phyloP scores from a whole-genome alignment of 1,139 yeast species.

The Suhomyces atakaporum region DNA sequence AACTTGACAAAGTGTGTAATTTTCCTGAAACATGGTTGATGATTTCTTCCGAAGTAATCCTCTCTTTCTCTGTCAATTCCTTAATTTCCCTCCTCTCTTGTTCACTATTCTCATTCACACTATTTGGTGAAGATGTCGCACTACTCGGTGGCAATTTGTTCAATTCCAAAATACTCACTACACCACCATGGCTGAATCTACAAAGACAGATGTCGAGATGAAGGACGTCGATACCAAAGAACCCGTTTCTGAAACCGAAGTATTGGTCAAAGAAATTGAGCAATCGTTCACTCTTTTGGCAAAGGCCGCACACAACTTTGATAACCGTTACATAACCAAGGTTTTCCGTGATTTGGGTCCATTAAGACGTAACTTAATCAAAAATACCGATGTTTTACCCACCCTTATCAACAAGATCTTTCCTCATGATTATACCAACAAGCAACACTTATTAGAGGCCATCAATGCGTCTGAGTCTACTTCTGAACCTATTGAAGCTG shows the following conservation, averaged over 20 bases:
- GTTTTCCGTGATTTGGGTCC: constrained; percentile 82
- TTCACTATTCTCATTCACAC: too few species aligned
- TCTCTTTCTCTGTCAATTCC: too few species aligned
- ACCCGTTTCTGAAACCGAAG: constrained; percentile 20
- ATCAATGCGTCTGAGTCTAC: constrained; percentile 24
- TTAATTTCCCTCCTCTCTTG: too few species aligned
- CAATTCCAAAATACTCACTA: constrained; percentile 5
- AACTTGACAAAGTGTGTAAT: too few species aligned
- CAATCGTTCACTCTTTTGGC: constrained; percentile 56
- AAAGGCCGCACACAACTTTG: constrained; percentile 76
- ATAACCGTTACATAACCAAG: constrained; percentile 83
- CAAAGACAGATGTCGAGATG: constrained; percentile 31
- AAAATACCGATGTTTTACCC: constrained; percentile 49
- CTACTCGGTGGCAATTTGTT: constrained; percentile 6
- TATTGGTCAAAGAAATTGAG: constrained; percentile 47
- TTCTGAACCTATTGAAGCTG: constrained; percentile 17
- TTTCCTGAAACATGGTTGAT: too few species aligned
- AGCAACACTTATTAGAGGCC: constrained; percentile 45
- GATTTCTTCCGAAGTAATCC: too few species aligned
- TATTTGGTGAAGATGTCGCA: too few species aligned
- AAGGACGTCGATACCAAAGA: constrained; percentile 22
- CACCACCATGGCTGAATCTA: constrained; percentile 12
- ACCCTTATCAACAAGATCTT: constrained; percentile 57
- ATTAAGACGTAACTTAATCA: constrained; percentile 64
- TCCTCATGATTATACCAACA: constrained; percentile 46